Base-by-base conservation (phyloP, 768 basidiomycete species). In the Melanogaster broomeanus region DNA sequence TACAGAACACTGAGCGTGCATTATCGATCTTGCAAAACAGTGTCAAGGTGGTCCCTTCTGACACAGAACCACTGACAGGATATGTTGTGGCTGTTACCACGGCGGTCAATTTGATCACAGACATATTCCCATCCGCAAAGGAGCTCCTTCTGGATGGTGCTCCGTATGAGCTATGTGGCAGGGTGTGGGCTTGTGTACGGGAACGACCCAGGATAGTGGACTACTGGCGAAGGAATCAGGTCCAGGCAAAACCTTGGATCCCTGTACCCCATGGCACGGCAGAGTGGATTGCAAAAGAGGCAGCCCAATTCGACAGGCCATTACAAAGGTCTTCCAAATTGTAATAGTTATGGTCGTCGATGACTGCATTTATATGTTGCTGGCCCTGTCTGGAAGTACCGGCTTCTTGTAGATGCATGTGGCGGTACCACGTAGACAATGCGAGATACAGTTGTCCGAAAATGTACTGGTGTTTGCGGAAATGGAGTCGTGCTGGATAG, bases 1-100 rank as follows among this genome's bases (percentile, higher is more conserved):
- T 63, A 33, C 51, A 57, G 11, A 65, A 60, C 38, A 63, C 63
- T 4, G 57, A 63, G 37, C 51, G 47, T 18, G 63, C 61, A 13
- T 46, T 63, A 9, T 37, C 37, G 16, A 21, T 41, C 31, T 37
- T 65, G 53, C 42, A 56, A 38, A 44, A 30, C 4, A 45, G 21
- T 11, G 43, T 28, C 34, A 28, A 28, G 34, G 52, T 56, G 25
- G 40, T 53, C 16, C 52, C 52, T 31, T 24, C 33, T 22, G 25
- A 31, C 16, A 44, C 33, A 12, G 43, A 46, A 18, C 51, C 24
- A 37, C 39, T 56, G 9, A 49, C 55, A 28, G 52, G 28, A 15
- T 41, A 54, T 27, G 39, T 24, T 38, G 47, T 51, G 19, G 48
- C 51, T 9, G 42, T 53, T 19, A 9, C 42, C 10, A 43, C 55